phyloP scores from a whole-genome alignment of 768 basidiomycete genomes.

The Hirschioporus abietinus region DNA sequence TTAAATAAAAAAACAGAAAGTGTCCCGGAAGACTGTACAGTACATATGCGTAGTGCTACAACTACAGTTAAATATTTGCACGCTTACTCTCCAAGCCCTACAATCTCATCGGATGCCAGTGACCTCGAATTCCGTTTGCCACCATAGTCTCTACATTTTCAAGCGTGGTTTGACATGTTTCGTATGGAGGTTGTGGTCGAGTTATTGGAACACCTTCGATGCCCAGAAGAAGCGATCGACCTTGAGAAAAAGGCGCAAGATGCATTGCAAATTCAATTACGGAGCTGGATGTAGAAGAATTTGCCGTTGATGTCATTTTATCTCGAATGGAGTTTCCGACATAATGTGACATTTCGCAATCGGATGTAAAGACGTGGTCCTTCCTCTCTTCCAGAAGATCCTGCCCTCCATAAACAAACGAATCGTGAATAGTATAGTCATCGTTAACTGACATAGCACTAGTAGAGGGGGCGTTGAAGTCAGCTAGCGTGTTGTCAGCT shows the following conservation, averaged over 20 bases:
- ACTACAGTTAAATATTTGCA: too few relatives aligned
- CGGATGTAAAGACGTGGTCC: not conserved
- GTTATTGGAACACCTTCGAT: constrained; percentile 14
- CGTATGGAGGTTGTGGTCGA: not conserved
- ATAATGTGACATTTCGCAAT: not conserved
- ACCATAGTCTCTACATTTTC: constrained; percentile 58
- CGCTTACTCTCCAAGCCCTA: constrained; percentile 21
- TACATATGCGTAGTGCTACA: too few relatives aligned
- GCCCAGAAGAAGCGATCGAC: constrained; percentile 46
- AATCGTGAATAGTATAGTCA: not conserved
- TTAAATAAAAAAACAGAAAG: too few relatives aligned
- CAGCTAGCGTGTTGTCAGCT: not conserved
- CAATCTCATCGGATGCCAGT: constrained; percentile 63
- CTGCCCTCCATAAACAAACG: not conserved
- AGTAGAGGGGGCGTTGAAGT: not conserved
- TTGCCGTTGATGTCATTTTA: not conserved
- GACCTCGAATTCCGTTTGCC: constrained; percentile 45
- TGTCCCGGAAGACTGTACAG: too few relatives aligned
- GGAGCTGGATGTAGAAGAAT: not conserved
- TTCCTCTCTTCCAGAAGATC: not conserved
- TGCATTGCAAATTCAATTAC: not conserved
- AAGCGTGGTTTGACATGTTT: constrained; percentile 21
- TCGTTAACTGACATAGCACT: not conserved
- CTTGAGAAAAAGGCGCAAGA: constrained; percentile 38
- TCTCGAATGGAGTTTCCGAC: not conserved